phyloP scores from a whole-genome alignment of 352 stramenopile species.

The Globisporangium viniferum region DNA sequence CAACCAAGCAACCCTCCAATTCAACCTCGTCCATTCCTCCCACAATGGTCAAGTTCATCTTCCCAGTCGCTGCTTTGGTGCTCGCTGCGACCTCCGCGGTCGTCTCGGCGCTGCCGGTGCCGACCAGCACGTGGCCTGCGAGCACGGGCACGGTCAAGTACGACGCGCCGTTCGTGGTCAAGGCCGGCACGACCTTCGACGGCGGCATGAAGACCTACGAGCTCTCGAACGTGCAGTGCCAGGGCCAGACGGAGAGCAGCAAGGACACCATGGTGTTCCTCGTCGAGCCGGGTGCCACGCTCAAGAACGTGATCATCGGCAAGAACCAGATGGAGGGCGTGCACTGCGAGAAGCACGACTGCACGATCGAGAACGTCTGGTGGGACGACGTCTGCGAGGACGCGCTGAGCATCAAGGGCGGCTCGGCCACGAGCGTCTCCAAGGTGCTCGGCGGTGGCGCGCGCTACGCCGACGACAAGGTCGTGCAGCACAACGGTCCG shows the following conservation, averaged over 20 bases:
- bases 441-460: constrained; percentile 26
- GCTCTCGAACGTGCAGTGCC: constrained; percentile 17
- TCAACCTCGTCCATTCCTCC: no score
- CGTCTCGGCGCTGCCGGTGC: constrained; percentile 15
- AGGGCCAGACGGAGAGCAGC: constrained; percentile 20
- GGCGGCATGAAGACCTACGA: constrained; percentile 39
- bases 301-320: constrained; percentile 35
- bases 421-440: constrained; percentile 21
- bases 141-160: constrained; percentile 20
- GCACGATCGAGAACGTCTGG: constrained; percentile 35
- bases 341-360: constrained; percentile 26
- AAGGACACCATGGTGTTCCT: constrained; percentile 21
- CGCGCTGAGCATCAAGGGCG: constrained; percentile 27
- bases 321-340: constrained; percentile 29
- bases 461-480: constrained; percentile 27
- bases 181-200: constrained; percentile 23
- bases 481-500: constrained; percentile 29
- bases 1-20: not conserved
- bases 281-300: constrained; percentile 25
- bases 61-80: constrained; percentile 4
- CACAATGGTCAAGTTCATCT: constrained; percentile 9
- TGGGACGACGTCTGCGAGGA: constrained; percentile 32
- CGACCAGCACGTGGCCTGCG: constrained; percentile 20
- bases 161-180: constrained; percentile 18
- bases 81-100: not conserved